A percentile compares a stretch with the other conserved stretches of the same genome.
Evolutionary conservation across 345 rosid genomes (phyloP).

Genomic region (Arabis alpina): DNA sequence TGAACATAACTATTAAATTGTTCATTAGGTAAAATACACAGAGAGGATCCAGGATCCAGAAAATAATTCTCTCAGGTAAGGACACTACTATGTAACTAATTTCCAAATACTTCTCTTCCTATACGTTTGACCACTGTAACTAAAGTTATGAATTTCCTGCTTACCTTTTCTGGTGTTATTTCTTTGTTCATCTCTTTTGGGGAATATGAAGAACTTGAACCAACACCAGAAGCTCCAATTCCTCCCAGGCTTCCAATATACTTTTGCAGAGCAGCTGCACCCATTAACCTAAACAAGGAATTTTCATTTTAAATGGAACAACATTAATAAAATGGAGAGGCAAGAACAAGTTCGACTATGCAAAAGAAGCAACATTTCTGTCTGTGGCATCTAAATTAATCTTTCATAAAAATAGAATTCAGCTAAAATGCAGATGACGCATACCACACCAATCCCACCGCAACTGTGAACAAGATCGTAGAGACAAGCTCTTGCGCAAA

Average conservation of each 20-base stretch:
- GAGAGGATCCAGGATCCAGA: conserved; percentile 1
- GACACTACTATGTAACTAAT: conserved; percentile 25
- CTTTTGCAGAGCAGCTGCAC: conserved; percentile 95
- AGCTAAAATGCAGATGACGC: conserved; percentile 30
- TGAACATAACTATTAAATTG: conserved; percentile 13
- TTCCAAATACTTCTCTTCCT: conserved; percentile 7
- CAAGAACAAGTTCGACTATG: conserved; percentile 21
- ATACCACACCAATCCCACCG: conserved; percentile 87
- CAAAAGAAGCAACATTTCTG: conserved; percentile 8
- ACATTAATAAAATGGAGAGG: conserved; percentile 24
- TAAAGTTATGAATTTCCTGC: not conserved
- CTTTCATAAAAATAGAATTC: not conserved
- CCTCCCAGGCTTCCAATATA: conserved; percentile 95
- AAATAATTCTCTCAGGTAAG: not conserved
- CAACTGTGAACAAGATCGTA: conserved; percentile 85
- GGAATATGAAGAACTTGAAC: conserved; percentile 91
- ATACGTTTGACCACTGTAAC: conserved; percentile 13
- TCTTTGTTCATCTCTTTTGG: conserved; percentile 92
- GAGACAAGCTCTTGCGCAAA: conserved; percentile 93
- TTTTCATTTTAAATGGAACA: conserved; percentile 30
- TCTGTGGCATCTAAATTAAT: not conserved
- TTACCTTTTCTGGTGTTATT: conserved; percentile 92
- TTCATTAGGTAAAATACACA: not conserved
- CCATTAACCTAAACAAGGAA: conserved; percentile 75
- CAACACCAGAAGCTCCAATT: conserved; percentile 96